Conservation (phyloP, 108 stramenopile genomes). For the Nitzschia palea region DNA sequence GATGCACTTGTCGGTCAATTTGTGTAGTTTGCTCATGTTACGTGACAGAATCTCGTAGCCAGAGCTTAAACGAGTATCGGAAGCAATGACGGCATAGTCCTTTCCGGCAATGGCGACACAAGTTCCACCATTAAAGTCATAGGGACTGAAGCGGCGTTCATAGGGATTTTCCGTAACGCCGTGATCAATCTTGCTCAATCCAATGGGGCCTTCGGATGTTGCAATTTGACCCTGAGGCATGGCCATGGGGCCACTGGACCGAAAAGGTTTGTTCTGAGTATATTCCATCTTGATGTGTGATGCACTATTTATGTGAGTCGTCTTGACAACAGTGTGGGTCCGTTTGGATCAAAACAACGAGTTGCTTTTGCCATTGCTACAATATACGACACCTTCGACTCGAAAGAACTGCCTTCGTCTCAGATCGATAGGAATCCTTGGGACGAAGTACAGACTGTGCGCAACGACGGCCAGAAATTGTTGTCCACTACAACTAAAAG, state of each 20-base stretch:
- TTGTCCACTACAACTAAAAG: no score
- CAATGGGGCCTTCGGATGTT: slow-evolving; percentile 30
- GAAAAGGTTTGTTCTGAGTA: slow-evolving; percentile 27
- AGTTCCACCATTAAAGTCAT: slow-evolving; percentile 94
- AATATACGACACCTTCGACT: slow-evolving; percentile 2
- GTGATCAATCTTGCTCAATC: slow-evolving; percentile 54
- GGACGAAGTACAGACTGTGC: not conserved
- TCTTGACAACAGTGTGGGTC: no score
- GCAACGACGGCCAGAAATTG: no score
- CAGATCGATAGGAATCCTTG: slow-evolving; percentile 5
- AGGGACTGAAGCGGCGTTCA: slow-evolving; percentile 86
- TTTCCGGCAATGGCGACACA: slow-evolving; percentile 86
- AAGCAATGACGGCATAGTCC: slow-evolving; percentile 96
- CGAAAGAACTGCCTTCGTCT: not conserved
- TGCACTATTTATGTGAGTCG: no score
- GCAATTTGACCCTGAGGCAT: slow-evolving; percentile 13
- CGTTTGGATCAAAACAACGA: no score
- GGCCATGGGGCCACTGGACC: slow-evolving; percentile 17
- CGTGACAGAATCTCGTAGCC: slow-evolving; percentile 95
- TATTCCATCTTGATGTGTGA: slow-evolving; percentile 8
- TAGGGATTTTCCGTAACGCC: slow-evolving; percentile 79
- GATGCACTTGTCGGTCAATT: slow-evolving; percentile 82
- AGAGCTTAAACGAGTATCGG: slow-evolving; percentile 89
- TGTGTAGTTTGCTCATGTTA: slow-evolving; percentile 81
- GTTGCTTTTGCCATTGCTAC: no score